Conservation (phyloP, 371 early-diverging fungal genomes). For the Funneliformis caledonium region DNA sequence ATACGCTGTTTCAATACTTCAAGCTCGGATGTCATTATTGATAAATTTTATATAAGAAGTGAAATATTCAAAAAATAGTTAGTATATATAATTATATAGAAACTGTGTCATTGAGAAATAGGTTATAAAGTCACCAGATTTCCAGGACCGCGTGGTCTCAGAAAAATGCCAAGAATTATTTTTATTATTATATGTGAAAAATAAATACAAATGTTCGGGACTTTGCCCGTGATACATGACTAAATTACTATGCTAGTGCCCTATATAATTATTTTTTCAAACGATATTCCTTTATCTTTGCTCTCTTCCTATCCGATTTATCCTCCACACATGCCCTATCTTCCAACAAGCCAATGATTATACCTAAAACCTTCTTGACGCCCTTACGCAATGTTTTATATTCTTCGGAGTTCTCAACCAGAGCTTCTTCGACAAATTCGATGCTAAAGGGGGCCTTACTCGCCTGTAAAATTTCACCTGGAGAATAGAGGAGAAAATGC, state of each 20-base stretch:
- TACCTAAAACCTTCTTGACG: constrained; percentile 3
- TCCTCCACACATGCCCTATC: constrained; percentile 9
- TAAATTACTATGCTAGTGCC: not conserved
- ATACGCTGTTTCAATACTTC: no score
- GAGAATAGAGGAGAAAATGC: constrained; percentile 27
- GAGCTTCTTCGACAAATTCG: not conserved
- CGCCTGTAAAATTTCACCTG: not conserved
- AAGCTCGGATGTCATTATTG: no score
- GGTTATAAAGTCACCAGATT: no score
- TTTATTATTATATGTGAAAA: no score
- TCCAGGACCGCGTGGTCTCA: no score
- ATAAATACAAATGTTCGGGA: no score
- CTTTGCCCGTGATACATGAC: not conserved
- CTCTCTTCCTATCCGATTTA: constrained; percentile 10
- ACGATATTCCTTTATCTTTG: constrained; percentile 23
- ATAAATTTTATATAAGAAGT: no score
- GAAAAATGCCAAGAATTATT: no score
- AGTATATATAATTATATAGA: no score
- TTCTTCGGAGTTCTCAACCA: not conserved
- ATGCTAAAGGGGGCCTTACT: not conserved
- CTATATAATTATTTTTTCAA: not conserved
- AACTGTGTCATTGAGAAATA: no score
- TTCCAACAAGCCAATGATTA: constrained; percentile 20
- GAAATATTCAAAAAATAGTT: no score
- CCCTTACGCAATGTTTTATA: not conserved